Evolutionary conservation across 2,329 filamentous ascomycete species (phyloP).

Genomic region (Apiospora koreana): DNA sequence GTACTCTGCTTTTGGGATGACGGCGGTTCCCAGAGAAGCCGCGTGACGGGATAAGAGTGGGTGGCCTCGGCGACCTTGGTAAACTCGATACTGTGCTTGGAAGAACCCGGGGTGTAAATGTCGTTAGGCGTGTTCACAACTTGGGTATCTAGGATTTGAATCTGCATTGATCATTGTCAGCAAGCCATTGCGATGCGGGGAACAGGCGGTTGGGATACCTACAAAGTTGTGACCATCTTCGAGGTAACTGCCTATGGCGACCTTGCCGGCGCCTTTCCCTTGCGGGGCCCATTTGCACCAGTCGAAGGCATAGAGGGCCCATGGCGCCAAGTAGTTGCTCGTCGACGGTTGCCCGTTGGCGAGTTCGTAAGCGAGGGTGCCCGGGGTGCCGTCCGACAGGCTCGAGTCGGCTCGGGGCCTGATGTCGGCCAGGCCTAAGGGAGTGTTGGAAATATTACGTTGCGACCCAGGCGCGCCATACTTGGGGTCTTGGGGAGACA

Average conservation of each 20-base stretch:
- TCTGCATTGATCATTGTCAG: conserved; percentile 51
- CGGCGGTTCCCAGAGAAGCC: conserved; percentile 93
- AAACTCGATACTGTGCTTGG: conserved; percentile 83
- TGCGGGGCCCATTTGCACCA: conserved; percentile 98
- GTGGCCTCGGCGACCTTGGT: conserved; percentile 93
- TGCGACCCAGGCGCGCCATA: conserved; percentile 59
- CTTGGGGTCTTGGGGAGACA: conserved; percentile 57
- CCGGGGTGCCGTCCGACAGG: conserved; percentile 70
- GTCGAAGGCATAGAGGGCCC: conserved; percentile 95
- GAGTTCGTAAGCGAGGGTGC: conserved; percentile 64
- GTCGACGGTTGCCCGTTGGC: conserved; percentile 68
- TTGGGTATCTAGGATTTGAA: conserved; percentile 94
- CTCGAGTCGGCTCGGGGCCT: conserved; percentile 81
- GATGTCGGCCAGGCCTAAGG: conserved; percentile 89
- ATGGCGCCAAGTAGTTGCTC: conserved; percentile 91
- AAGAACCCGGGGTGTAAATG: conserved; percentile 67
- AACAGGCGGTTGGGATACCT: conserved; percentile 32
- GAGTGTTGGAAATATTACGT: conserved; percentile 76
- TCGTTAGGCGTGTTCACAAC: conserved; percentile 70
- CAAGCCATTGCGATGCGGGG: not conserved
- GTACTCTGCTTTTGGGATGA: conserved; percentile 94
- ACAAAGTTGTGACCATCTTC: conserved; percentile 99
- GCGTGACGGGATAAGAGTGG: conserved; percentile 95
- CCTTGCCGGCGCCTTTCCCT: conserved; percentile 79
- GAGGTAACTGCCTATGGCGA: conserved; percentile 93